Evolutionary conservation across 805 yeast species (phyloP), one percentile per base, ranked within the genome.

Genomic region (Ogataea ganodermae): DNA sequence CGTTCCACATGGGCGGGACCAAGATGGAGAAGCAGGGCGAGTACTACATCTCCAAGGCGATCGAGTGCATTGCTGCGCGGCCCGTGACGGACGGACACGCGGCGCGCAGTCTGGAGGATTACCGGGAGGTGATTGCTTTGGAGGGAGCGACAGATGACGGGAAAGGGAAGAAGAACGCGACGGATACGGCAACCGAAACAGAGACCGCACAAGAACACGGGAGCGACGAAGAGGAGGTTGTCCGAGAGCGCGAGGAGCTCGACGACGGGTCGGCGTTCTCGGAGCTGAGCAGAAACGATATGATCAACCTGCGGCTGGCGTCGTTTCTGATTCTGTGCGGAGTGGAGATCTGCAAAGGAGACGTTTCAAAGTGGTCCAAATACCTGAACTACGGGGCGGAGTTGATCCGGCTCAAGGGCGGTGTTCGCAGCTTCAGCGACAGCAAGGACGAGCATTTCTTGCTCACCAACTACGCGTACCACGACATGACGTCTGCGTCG

Each of bases 281-380:
- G 14, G 32, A 42, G 43, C 48, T 64, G 43, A 68, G 56, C 28
- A 35, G 44, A 17, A 63, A 73, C 22, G 67, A 71, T 44, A 42
- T 65, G 8, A 62, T 71, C 13, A 61, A 76, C 28, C 58, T 68
- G 52, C 75, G 83, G 49, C 61, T 87, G 37, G 91, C 95, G 1
- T 78, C 84, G 14, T 70, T 84, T 44, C 66, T 87, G 51, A 79
- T 88, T 43, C 70, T 87, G 42, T 79, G 86, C 54, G 89, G 86
- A n/a, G 91, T 88, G 0, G 90, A 86, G 59, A 85, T 88, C 44
- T 87, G 92, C 66, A 77, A 81, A 53, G 96, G 96, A 6, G 95
- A 88, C 62, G 89, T 86, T 28, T 74, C 74, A 30, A 79, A 82
- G 59, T 88, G 96, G 96, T 77, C 84, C 2, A 72, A 78, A 22